Conservation (phyloP, 2,329 filamentous ascomycete species). For the Cladosporium phlei region DNA sequence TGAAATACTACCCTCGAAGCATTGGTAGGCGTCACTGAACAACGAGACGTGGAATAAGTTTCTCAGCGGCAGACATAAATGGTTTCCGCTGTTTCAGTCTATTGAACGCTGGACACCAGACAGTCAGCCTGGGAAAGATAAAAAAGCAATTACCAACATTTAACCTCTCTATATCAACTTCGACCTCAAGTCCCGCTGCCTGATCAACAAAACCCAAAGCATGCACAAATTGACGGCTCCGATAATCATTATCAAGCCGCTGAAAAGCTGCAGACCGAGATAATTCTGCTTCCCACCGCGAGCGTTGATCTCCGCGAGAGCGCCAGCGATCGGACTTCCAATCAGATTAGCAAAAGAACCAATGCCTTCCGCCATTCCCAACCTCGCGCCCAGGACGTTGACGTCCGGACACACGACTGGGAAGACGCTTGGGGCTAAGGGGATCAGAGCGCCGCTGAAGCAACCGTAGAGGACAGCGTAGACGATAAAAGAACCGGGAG, state of each 20-base stretch:
- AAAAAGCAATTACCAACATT: slow-evolving; percentile 30
- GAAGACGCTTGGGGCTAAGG: slow-evolving; percentile 42
- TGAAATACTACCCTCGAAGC: too few relatives aligned
- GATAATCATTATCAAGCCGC: slow-evolving; percentile 26
- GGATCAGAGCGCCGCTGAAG: slow-evolving; percentile 42
- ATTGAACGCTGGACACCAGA: too few relatives aligned
- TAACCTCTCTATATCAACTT: slow-evolving; percentile 18
- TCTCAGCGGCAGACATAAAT: too few relatives aligned
- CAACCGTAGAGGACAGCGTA: slow-evolving; percentile 44
- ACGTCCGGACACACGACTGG: slow-evolving; percentile 43
- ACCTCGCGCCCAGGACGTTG: slow-evolving; percentile 42
- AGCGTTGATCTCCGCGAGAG: slow-evolving; percentile 26
- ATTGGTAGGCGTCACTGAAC: too few relatives aligned
- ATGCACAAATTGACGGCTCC: slow-evolving; percentile 23
- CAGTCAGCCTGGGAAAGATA: too few relatives aligned
- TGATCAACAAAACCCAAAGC: slow-evolving; percentile 26
- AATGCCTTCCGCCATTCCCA: slow-evolving; percentile 46
- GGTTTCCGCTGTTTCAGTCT: too few relatives aligned
- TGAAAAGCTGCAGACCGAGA: slow-evolving; percentile 29
- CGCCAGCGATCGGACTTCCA: slow-evolving; percentile 45
- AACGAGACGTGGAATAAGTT: too few relatives aligned
- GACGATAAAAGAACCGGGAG: slow-evolving; percentile 34
- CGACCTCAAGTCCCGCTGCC: slow-evolving; percentile 20
- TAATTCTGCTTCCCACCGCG: slow-evolving; percentile 19
- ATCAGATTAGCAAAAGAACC: slow-evolving; percentile 41